These are phyloP conservation scores for Panellus pusillus DNA, from an alignment of 768 basidiomycete genomes.

Conservation along the genomic window DNA sequence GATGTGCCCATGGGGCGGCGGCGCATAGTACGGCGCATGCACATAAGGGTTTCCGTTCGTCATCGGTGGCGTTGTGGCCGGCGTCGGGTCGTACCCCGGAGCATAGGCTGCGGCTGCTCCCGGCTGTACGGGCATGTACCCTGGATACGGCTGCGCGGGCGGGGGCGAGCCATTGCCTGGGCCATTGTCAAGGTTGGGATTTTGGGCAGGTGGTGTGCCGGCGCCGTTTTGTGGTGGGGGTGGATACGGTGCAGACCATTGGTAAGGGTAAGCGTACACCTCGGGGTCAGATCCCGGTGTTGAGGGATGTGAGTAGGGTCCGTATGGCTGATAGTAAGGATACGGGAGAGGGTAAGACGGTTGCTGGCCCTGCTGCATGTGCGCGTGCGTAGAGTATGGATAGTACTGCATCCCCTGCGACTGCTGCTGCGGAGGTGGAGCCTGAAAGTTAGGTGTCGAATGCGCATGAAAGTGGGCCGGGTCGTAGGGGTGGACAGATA, in stretches of 20 bases:
- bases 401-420: background rate
- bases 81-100: conserved; percentile 9
- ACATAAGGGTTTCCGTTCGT: background rate
- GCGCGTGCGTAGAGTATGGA: conserved; percentile 20
- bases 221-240: conserved; percentile 9
- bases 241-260: conserved; percentile 31
- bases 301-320: conserved; percentile 38
- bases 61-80: conserved; percentile 8
- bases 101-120: background rate
- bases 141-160: conserved; percentile 20
- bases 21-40: conserved; percentile 10
- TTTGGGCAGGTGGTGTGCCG: conserved; percentile 18
- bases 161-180: conserved; percentile 9
- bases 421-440: conserved; percentile 6
- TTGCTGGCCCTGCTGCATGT: conserved; percentile 29
- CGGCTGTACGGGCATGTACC: background rate
- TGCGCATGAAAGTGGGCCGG: conserved; percentile 34
- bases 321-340: conserved; percentile 40
- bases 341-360: conserved; percentile 40
- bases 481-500: conserved; percentile 22
- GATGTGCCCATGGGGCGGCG: conserved; percentile 11
- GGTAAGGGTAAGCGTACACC: conserved; percentile 29
- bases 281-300: conserved; percentile 31
- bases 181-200: conserved; percentile 6
- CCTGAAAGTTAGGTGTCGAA: conserved; percentile 44